Percentiles rank a stretch among this genome's conserved stretches.
Evolutionary conservation across 139 green algal genomes (phyloP).

Genomic region (Chlorella vulgaris): DNA sequence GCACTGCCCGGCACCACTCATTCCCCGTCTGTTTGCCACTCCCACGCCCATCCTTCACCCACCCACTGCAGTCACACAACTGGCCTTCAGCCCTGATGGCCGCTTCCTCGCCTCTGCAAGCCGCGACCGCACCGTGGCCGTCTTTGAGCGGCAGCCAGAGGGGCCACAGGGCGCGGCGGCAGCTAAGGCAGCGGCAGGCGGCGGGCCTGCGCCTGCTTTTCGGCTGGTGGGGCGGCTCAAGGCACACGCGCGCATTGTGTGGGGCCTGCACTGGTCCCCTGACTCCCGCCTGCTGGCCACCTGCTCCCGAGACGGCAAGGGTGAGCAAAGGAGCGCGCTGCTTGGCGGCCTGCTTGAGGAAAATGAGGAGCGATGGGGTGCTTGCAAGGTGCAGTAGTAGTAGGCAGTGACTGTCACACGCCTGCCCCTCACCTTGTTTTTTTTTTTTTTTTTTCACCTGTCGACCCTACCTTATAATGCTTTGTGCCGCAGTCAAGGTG

Average conservation of each 20-base stretch:
- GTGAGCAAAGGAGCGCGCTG: constrained; percentile 51
- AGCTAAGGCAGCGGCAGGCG: not conserved
- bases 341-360: not conserved
- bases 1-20: too few relatives aligned
- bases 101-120: constrained; percentile 65
- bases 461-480: not conserved
- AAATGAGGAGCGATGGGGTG: too few relatives aligned
- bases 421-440: too few relatives aligned
- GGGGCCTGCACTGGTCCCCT: constrained; percentile 73
- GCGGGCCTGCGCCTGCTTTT: constrained; percentile 7
- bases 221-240: constrained; percentile 33
- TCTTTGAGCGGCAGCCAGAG: constrained; percentile 46
- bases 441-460: too few relatives aligned
- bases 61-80: constrained; percentile 82
- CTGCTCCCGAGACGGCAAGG: constrained; percentile 70
- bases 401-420: too few relatives aligned
- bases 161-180: not conserved
- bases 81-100: constrained; percentile 81
- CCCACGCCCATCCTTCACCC: too few relatives aligned
- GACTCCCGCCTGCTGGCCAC: constrained; percentile 71
- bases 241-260: constrained; percentile 84
- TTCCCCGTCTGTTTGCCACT: too few relatives aligned
- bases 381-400: too few relatives aligned
- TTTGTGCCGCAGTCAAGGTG: constrained; percentile 16
- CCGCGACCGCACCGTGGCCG: constrained; percentile 58